Conservation (phyloP, 805 yeast genomes). For the Hanseniaspora occidentalis region DNA sequence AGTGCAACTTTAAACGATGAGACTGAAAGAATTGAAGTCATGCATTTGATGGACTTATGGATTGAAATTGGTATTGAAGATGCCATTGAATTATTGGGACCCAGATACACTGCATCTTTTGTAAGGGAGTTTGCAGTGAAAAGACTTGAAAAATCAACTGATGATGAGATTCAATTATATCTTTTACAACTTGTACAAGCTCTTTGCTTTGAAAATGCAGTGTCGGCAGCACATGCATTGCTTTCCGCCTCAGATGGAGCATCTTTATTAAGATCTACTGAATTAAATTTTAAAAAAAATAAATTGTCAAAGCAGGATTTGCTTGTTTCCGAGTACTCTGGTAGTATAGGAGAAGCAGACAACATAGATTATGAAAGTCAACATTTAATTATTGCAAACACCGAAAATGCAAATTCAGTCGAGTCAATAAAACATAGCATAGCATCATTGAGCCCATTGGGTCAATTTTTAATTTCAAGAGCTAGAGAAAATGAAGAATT, state of each 20-base stretch:
- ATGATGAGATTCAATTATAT: slow-evolving; percentile 69
- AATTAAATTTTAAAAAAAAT: background rate
- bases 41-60: slow-evolving; percentile 57
- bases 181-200: slow-evolving; percentile 87
- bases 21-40: slow-evolving; percentile 65
- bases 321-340: background rate
- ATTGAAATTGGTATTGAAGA: slow-evolving; percentile 73
- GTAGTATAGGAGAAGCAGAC: background rate
- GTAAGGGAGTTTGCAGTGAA: slow-evolving; percentile 85
- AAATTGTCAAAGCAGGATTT: background rate
- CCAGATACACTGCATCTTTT: slow-evolving; percentile 55
- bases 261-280: background rate
- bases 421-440: background rate
- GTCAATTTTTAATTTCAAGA: slow-evolving; percentile 62
- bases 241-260: background rate
- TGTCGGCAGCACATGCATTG: background rate
- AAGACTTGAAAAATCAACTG: slow-evolving; percentile 62
- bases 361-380: background rate
- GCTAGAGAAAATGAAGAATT: slow-evolving; percentile 52
- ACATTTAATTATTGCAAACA: background rate
- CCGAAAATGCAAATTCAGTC: background rate
- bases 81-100: slow-evolving; percentile 76
- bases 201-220: slow-evolving; percentile 53
- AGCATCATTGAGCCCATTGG: slow-evolving; percentile 36
- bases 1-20: slow-evolving; percentile 84